Percentiles rank a stretch among this genome's conserved stretches.
These are phyloP conservation scores for Colletotrichum navitas DNA, from an alignment of 2,329 filamentous ascomycete species.

Conservation along the genomic window DNA sequence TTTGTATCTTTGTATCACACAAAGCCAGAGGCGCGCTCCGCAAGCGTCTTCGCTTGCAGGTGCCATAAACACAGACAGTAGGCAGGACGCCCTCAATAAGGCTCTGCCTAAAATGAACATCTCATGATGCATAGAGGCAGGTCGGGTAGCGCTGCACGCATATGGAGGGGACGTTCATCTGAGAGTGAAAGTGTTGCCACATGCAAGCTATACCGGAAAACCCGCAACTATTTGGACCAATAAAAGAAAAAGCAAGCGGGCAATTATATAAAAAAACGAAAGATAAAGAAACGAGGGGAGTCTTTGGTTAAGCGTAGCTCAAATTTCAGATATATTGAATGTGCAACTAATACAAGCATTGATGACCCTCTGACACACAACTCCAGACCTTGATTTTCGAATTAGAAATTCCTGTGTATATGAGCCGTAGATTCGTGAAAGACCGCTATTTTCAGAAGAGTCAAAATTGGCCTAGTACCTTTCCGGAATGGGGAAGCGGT, in stretches of 20 bases:
- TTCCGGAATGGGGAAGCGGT: not conserved
- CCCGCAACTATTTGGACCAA: not conserved
- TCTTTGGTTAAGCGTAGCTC: not conserved
- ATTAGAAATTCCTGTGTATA: not conserved
- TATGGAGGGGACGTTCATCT: not conserved
- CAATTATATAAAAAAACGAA: too few species aligned
- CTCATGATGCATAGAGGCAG: not conserved
- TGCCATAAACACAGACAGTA: not conserved
- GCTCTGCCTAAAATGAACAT: not conserved
- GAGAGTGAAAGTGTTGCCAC: not conserved
- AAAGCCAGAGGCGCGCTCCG: not conserved
- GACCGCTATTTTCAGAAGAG: too few species aligned
- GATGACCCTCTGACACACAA: not conserved
- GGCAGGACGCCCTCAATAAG: rapidly evolving
- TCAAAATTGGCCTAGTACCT: not conserved
- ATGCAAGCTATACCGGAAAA: not conserved
- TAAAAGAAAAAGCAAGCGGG: too few species aligned
- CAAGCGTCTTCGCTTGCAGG: not conserved
- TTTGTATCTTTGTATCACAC: not conserved
- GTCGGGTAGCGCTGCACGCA: not conserved
- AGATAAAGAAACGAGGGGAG: not conserved
- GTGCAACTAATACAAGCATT: not conserved
- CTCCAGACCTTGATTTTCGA: not conserved
- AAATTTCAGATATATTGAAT: not conserved
- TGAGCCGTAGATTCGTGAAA: too few species aligned